Evolutionary conservation across 352 stramenopile genomes (phyloP), one percentile per base, ranked within the genome.

Genomic region (Phytopythium montanum): DNA sequence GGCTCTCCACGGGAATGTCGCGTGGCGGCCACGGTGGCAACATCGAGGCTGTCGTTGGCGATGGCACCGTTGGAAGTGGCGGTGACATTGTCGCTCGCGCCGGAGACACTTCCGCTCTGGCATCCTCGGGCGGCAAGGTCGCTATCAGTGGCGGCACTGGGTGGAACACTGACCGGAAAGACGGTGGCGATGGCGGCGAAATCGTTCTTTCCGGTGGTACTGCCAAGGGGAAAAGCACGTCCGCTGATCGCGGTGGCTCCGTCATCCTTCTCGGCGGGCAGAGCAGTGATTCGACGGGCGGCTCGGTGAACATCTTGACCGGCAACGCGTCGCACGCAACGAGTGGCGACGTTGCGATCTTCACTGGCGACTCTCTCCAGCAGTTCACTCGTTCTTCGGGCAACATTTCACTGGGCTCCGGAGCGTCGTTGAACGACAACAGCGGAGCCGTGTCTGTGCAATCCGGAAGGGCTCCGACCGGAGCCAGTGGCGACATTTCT

Each of bases 51-150:
- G 61, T 50, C 10, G 85, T 96, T 51, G 88, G 90, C 13, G 61
- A 28, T 26, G 85, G 85, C 3, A 61, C 56, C 23, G 65, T 62
- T 3, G 76, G 81, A 51, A 76, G 78, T 31, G 81, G 81, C 54
- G 87, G 87, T 25, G 75, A 93, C 46, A 74, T 97, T 31, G 68
- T 71, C 44, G 68, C 83, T 53, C 70, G 69, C 62, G 90, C 87
- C 57, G 92, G 92, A 34, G 77, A 85, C 63, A 67, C 82, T 28
- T 72, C 61, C 23, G 74, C 65, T 21, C 34, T 59, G 23, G 65
- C 65, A 26, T 62, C 78, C 13, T 64, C 68, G 65, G 82, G 79
- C 42, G 82, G 82, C n/a, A 72, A 56, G 19, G 66, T 92, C 54
- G 29, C 60, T 14, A 57, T 92, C 58, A 59, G 60, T 55, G 77